Conservation (phyloP, 139 green algal species). For the Chlamydomonas applanata region DNA sequence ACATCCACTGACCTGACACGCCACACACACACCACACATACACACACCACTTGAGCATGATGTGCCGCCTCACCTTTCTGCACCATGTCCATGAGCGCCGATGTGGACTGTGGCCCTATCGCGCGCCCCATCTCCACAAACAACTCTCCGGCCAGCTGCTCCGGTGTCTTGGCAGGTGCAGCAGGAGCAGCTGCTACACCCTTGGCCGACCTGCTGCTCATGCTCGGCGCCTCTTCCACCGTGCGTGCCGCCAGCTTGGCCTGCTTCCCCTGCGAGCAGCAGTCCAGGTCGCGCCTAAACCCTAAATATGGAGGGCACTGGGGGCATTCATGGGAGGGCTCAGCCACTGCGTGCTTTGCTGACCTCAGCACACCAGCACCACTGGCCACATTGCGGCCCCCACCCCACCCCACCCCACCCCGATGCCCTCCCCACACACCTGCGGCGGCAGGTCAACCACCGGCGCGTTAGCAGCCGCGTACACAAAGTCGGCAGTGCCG, state of each 20-base stretch:
- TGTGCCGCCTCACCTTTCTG: constrained; percentile 2
- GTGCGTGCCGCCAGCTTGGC: background rate
- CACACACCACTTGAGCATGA: background rate
- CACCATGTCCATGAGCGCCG: constrained; percentile 20
- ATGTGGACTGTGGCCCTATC: constrained; percentile 8
- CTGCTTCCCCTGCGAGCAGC: background rate
- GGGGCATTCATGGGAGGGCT: no score
- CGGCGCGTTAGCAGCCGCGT: background rate
- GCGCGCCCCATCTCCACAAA: constrained; percentile 18
- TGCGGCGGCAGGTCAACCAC: background rate
- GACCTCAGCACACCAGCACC: no score
- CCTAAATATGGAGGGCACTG: no score
- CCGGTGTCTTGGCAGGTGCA: background rate
- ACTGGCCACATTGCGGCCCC: no score
- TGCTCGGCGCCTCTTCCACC: background rate
- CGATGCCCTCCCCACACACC: no score
- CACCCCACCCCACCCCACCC: no score
- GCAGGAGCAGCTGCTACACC: background rate
- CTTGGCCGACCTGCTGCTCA: background rate
- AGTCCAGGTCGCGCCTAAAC: no score
- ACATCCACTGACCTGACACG: background rate
- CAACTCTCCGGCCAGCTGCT: background rate
- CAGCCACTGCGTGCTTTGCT: no score
- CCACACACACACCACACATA: background rate
- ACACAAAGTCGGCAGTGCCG: background rate